Evolutionary conservation across 352 stramenopile species (phyloP), one percentile per base, ranked within the genome.

Genomic region (Phytophthora macrochlamydospora): DNA sequence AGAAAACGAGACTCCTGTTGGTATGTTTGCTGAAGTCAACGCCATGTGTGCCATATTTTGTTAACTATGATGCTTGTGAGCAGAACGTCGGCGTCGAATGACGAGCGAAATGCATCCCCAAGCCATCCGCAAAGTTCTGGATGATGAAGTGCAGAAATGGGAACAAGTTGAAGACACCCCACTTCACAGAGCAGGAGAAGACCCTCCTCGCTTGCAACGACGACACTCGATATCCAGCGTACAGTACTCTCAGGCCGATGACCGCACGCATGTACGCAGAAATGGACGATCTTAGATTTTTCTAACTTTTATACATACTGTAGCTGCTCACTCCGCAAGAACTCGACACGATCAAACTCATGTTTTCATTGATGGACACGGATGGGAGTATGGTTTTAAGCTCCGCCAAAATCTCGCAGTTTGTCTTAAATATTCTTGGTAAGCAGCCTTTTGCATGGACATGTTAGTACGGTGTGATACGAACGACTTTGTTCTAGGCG

Each of bases 41-140:
- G 33, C 1, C 40, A 40, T 24, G 0, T 24, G 18, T 24, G 18
- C 18, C 18, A 0, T 24, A 24, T 24, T 24, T 24, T 24, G 24
- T n/a, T 31, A 35, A 11, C 1, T 61, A 18, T 31, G 9, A 29
- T 35, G n/a, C 4, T 24, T 42, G 44, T 37, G 29, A 73, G 44
- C 46, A 76, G 81, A 83, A 13, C 66, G 74, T 12, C 62, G 65
- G 7, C 78, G 87, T 7, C 81, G 78, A 7, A 57, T 84, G 54
- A 91, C 85, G 5, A 92, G 75, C 51, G 87, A 95, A 61, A 92
- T 91, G 79, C 87, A 95, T 43, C 85, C 87, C 4, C 80, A 88
- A 51, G 87, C 87, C 7, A 85, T 92, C 37, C 75, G 77, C n/a
- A 77, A 73, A 18, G 76, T 84, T 11, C 56, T 92, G 33, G 81